These are phyloP conservation scores for Balansia obtecta DNA, from an alignment of 2,329 filamentous ascomycete genomes.

Conservation along the genomic window DNA sequence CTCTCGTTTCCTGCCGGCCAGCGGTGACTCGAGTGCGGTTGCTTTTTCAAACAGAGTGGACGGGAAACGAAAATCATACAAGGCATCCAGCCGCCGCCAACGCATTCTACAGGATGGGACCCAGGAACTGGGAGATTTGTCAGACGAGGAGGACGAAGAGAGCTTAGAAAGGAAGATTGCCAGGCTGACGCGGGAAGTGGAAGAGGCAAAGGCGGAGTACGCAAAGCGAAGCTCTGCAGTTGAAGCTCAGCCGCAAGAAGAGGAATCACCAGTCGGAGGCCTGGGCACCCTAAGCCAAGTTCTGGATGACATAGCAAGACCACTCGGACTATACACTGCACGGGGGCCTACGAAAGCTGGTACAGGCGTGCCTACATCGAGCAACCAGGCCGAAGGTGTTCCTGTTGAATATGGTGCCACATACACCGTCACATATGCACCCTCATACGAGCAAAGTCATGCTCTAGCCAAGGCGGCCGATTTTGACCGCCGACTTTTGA, in stretches of 20 bases:
- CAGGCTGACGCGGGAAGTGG: conserved; percentile 69
- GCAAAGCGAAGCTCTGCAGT: conserved; percentile 38
- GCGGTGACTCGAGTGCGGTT: conserved; percentile 63
- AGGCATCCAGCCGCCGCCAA: conserved; percentile 55
- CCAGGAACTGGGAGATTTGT: conserved; percentile 60
- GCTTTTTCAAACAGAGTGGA: conserved; percentile 87
- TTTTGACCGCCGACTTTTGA: conserved; percentile 70
- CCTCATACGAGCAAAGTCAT: conserved; percentile 53
- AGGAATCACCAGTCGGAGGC: conserved; percentile 18
- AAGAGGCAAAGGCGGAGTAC: conserved; percentile 55
- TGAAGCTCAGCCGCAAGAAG: conserved; percentile 35
- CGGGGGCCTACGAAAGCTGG: conserved; percentile 8
- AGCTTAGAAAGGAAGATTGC: conserved; percentile 68
- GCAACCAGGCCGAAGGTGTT: conserved; percentile 12
- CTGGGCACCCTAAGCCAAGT: conserved; percentile 59
- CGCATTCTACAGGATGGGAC: conserved; percentile 50
- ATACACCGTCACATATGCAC: conserved; percentile 54
- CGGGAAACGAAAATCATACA: conserved; percentile 74
- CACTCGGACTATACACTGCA: conserved; percentile 10
- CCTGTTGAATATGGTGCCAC: conserved; percentile 27
- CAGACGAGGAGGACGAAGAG: conserved; percentile 66
- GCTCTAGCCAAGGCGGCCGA: conserved; percentile 71
- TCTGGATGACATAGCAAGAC: conserved; percentile 50
- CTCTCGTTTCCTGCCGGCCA: conserved; percentile 61
- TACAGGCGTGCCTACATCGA: conserved; percentile 3